A percentile compares a stretch with the other conserved stretches of the same genome.
These are phyloP conservation scores for Heimioporus sp. DNA, from an alignment of 768 basidiomycete genomes.

Conservation along the genomic window DNA sequence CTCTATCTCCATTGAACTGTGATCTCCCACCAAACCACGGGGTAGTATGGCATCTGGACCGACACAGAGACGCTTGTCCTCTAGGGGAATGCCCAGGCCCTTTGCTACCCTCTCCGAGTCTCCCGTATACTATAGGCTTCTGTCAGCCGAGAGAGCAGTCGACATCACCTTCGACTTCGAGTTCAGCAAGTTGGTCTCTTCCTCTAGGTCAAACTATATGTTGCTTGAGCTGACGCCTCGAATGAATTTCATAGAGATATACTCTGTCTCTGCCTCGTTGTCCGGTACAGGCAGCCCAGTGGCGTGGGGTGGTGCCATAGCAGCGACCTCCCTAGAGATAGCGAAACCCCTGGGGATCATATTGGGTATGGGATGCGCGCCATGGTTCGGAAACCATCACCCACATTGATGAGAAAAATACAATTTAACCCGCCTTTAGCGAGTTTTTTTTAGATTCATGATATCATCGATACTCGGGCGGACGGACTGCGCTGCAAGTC, in stretches of 20 bases:
- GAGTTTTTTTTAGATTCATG: no score
- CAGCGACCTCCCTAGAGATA: constrained; percentile 7
- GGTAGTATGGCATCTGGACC: not conserved
- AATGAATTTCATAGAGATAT: constrained; percentile 1
- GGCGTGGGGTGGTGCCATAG: not conserved
- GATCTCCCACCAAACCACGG: constrained; percentile 2
- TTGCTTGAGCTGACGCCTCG: not conserved
- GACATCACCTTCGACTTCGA: constrained; percentile 8
- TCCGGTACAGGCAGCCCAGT: not conserved
- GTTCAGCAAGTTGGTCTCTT: not conserved
- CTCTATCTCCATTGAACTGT: not conserved
- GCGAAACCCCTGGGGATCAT: constrained; percentile 1
- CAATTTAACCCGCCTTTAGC: no score
- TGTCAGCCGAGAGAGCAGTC: not conserved
- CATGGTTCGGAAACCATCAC: constrained; percentile 16
- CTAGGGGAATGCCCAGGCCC: not conserved
- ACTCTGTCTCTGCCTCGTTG: not conserved
- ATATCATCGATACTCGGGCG: no score
- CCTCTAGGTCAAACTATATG: not conserved
- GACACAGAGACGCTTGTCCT: constrained; percentile 1
- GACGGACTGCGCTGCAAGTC: no score
- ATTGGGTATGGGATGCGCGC: not conserved
- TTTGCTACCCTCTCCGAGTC: not conserved
- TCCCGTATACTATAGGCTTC: not conserved
- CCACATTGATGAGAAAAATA: constrained; percentile 29